Evolutionary conservation across 495 filamentous ascomycete genomes (phyloP).

Genomic region (Trichoderma asperelloides): DNA sequence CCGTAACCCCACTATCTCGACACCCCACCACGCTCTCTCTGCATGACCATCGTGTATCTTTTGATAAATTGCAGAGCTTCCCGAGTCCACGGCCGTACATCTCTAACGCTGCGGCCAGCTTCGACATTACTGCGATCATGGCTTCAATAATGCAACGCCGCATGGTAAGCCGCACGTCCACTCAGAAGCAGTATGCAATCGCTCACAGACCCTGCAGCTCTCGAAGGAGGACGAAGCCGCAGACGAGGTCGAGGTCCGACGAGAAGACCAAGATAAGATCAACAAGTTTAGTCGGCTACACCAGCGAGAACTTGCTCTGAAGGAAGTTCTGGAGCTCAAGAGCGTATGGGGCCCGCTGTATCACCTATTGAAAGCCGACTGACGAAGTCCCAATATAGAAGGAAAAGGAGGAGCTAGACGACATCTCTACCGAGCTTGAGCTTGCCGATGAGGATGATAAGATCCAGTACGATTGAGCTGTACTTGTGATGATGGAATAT

Average conservation of each 20-base stretch:
- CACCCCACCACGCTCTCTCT: not conserved
- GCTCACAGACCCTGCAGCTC: slow-evolving; percentile 46
- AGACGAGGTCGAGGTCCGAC: slow-evolving; percentile 83
- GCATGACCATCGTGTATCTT: not conserved
- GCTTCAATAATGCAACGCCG: slow-evolving; percentile 6
- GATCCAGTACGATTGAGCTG: slow-evolving; percentile 56
- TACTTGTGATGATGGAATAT: not conserved
- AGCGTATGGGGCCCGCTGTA: slow-evolving; percentile 45
- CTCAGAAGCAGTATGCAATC: not conserved
- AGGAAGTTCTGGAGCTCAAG: slow-evolving; percentile 75
- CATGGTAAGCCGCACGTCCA: not conserved
- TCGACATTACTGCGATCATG: not conserved
- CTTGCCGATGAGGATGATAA: slow-evolving; percentile 91
- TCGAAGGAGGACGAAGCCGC: slow-evolving; percentile 75
- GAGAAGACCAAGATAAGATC: slow-evolving; percentile 97
- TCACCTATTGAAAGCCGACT: slow-evolving; percentile 1
- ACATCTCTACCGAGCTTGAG: slow-evolving; percentile 83
- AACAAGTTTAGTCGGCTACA: slow-evolving; percentile 95
- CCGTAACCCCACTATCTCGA: not conserved
- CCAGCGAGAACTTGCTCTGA: slow-evolving; percentile 66
- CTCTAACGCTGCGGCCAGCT: not conserved
- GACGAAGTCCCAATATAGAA: slow-evolving; percentile 52
- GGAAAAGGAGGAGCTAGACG: slow-evolving; percentile 95
- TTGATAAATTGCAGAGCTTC: not conserved
- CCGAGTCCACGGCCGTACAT: not conserved